Percentiles rank a stretch among this genome's conserved stretches.
phyloP scores from a whole-genome alignment of 306 rosid species.

The Cicer yamashitae region DNA sequence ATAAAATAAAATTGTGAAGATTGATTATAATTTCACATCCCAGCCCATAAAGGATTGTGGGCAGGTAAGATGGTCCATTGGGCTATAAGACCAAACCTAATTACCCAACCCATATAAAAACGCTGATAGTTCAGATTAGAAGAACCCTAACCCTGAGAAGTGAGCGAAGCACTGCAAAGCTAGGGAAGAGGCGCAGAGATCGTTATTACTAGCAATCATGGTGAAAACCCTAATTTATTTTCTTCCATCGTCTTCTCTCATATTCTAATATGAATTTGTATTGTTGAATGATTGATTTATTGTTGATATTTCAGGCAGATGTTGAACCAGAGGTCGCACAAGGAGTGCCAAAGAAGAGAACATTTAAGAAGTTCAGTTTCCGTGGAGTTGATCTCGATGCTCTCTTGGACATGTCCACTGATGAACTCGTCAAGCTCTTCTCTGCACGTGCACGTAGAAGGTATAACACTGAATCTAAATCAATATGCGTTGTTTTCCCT shows the following conservation, averaged over 20 bases:
- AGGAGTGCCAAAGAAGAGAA: constrained; percentile 76
- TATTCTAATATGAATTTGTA: background rate
- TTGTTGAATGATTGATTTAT: background rate
- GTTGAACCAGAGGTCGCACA: constrained; percentile 36
- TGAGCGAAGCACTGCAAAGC: background rate
- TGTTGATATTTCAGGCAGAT: constrained; percentile 42
- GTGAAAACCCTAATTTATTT: background rate
- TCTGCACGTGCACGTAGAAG: constrained; percentile 83
- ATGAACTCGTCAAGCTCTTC: constrained; percentile 88
- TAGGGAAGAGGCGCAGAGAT: background rate
- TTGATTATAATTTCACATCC: no score
- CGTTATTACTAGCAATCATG: constrained; percentile 4
- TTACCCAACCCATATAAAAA: background rate
- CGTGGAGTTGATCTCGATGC: constrained; percentile 83
- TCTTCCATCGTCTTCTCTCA: background rate
- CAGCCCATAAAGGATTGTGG: no score
- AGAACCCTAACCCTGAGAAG: constrained; percentile 25
- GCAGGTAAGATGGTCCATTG: background rate
- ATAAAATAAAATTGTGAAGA: no score
- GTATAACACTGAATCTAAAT: constrained; percentile 14
- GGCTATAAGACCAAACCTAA: background rate
- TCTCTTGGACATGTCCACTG: constrained; percentile 82
- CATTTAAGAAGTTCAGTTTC: constrained; percentile 89
- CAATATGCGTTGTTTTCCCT: background rate
- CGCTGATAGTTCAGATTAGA: background rate